phyloP scores from a whole-genome alignment of 2,329 filamentous ascomycete species.

The Penicillium brevicompactum region DNA sequence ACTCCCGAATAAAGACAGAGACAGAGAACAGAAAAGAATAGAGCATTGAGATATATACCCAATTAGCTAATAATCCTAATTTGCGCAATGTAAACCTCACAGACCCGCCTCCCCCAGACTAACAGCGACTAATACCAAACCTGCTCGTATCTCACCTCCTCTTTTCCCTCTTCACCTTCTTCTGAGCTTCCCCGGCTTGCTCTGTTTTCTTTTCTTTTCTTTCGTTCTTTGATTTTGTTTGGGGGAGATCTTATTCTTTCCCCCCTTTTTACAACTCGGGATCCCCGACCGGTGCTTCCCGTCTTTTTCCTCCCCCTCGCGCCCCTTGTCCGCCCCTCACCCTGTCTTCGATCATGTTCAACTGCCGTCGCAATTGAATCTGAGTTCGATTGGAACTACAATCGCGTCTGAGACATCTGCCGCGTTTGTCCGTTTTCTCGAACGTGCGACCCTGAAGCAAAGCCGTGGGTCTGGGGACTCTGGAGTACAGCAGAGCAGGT shows the following conservation, averaged over 20 bases:
- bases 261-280: slow-evolving; percentile 17
- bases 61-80: background rate
- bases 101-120: slow-evolving; percentile 26
- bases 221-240: slow-evolving; percentile 17
- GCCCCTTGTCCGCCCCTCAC: slow-evolving; percentile 31
- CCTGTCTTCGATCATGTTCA: slow-evolving; percentile 28
- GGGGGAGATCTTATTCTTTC: slow-evolving; percentile 1
- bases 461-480: slow-evolving; percentile 24
- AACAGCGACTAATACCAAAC: slow-evolving; percentile 19
- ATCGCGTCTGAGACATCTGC: slow-evolving; percentile 27
- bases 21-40: background rate
- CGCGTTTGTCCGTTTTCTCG: slow-evolving; percentile 27
- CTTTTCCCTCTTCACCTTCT: slow-evolving; percentile 23
- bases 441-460: slow-evolving; percentile 25
- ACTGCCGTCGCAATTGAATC: slow-evolving; percentile 19
- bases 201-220: slow-evolving; percentile 20
- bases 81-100: background rate
- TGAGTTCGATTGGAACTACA: slow-evolving; percentile 17
- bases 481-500: slow-evolving; percentile 36
- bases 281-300: slow-evolving; percentile 20
- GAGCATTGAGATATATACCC: background rate
- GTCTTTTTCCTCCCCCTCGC: slow-evolving; percentile 28
- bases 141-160: slow-evolving; percentile 20
- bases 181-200: slow-evolving; percentile 7
- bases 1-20: no score